These are phyloP conservation scores for Sechiopsis laciniata DNA, from an alignment of 306 rosid species.

Conservation along the genomic window DNA sequence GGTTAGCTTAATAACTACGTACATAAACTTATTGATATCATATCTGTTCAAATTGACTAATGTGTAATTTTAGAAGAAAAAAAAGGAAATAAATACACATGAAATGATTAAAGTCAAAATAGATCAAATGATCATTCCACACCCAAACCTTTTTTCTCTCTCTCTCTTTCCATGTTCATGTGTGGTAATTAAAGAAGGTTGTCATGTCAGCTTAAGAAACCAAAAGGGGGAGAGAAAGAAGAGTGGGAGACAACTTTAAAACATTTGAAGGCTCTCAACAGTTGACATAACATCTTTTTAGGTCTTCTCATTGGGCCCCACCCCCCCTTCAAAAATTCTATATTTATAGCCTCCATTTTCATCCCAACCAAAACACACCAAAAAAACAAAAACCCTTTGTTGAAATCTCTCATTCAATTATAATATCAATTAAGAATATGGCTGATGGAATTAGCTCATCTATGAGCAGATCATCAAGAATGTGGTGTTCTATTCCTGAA, in stretches of 20 bases:
- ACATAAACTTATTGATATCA: too few species aligned
- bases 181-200: conserved; percentile 7
- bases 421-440: neutral
- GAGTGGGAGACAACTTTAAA: conserved; percentile 73
- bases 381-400: too few species aligned
- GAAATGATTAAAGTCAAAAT: conserved; percentile 17
- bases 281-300: conserved; percentile 50
- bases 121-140: neutral
- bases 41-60: too few species aligned
- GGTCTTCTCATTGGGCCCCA: conserved; percentile 31
- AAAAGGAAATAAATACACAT: too few species aligned
- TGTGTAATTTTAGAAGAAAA: too few species aligned
- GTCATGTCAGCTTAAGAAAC: neutral
- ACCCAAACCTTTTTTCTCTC: neutral
- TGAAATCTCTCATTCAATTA: too few species aligned
- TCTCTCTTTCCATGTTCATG: neutral
- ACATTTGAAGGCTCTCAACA: conserved; percentile 25
- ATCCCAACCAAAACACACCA: conserved; percentile 27
- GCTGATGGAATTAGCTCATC: neutral
- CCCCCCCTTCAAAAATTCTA: neutral
- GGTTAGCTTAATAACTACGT: too few species aligned
- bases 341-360: conserved; percentile 26
- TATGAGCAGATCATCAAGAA: conserved; percentile 35
- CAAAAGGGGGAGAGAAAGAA: too few species aligned
- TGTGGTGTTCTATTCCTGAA: conserved; percentile 84